A percentile compares a stretch with the other conserved stretches of the same genome.
These are phyloP conservation scores for Saccharomyces hybrid DNA, from an alignment of 1,139 yeast genomes.

Conservation along the genomic window DNA sequence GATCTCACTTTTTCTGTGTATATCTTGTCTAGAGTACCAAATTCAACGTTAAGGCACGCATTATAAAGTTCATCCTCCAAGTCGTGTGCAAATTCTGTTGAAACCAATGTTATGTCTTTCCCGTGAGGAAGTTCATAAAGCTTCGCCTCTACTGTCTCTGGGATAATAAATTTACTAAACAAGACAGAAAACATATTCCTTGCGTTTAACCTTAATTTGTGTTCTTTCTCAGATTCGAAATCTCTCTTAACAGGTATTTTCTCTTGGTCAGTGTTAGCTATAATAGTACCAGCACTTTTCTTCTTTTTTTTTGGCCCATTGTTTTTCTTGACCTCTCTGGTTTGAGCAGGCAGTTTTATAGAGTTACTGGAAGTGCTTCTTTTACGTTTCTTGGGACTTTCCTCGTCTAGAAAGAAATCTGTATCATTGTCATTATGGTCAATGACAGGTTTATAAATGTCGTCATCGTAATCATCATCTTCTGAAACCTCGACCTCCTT, in stretches of 20 bases:
- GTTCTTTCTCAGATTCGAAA: constrained; percentile 6
- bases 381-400: constrained; percentile 15
- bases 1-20: constrained; percentile 51
- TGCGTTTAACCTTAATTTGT: constrained; percentile 36
- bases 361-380: constrained; percentile 4
- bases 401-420: constrained; percentile 10
- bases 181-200: constrained; percentile 34
- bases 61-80: constrained; percentile 38
- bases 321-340: not conserved
- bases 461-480: constrained; percentile 13
- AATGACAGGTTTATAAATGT: constrained; percentile 17
- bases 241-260: constrained; percentile 2
- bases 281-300: constrained; percentile 13
- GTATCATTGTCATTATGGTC: constrained; percentile 16
- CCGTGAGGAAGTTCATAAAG: constrained; percentile 24
- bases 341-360: not conserved
- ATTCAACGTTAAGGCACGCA: constrained; percentile 35
- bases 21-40: constrained; percentile 27
- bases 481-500: constrained; percentile 13
- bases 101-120: constrained; percentile 37
- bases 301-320: constrained; percentile 13
- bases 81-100: constrained; percentile 32
- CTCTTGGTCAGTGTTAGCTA: constrained; percentile 6
- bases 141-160: constrained; percentile 32
- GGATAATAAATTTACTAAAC: constrained; percentile 37